Evolutionary conservation across 2,329 filamentous ascomycete species (phyloP), one percentile per base, ranked within the genome.

Genomic region (Clonostachys rosea): DNA sequence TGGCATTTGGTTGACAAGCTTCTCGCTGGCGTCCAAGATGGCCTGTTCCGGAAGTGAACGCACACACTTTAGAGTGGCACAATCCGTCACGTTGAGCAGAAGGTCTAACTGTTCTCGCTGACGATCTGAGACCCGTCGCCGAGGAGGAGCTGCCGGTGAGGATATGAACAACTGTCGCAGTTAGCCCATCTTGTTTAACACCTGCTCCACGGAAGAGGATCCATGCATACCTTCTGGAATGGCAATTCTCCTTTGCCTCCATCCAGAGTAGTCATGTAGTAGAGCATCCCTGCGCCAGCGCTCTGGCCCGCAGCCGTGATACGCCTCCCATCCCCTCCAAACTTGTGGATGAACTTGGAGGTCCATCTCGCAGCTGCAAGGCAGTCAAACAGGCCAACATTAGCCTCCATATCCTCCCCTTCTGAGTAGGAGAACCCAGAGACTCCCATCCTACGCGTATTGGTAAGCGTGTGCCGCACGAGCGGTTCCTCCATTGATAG

Each of bases 181-280:
- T 30, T 30, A 30, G 24, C 24, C 24, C 24, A 10, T 4, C 4
- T 10, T 30, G 7, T 30, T 30, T 30, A 30, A 30, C 8, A 30
- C 3, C 8, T 30, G 9, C 9, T 30, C 24, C 24, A 10, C 24
- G 24, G 24, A 10, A 30, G 9, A 30, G 8, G 24, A 30, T 30
- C 8, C 8, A 30, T 30, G 8, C 9, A 10, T 30, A 30, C 49
- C 37, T 51, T 42, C 42, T 64, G 63, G 55, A 76, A 77, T 2
- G 71, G 72, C 9, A 54, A 56, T 30, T 43, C 50, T 8, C 52
- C 55, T 20, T 56, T 56, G 3, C 73, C 74, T 10, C 65, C 56
- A 13, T 57, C 53, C 65, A 24, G 76, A 3, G 50, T 81, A 50
- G 80, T 72, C 47, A 81, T 76, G 52, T 80, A 75, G 61, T 78